These are phyloP conservation scores for Strobilomyces echinocephalus DNA, from an alignment of 768 basidiomycete species.

Conservation along the genomic window DNA sequence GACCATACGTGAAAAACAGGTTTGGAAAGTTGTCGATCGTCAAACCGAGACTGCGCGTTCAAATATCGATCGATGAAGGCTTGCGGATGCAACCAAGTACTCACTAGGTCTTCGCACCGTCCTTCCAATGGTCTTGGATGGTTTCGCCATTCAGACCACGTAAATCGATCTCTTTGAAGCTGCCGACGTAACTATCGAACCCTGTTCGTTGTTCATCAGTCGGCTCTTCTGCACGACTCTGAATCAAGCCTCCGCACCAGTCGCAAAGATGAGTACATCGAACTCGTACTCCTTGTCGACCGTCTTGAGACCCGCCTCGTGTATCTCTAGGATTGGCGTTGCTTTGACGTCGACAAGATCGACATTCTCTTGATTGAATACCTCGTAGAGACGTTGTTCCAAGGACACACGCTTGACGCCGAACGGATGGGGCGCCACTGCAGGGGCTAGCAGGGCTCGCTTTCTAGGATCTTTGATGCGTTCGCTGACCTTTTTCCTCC, in stretches of 20 bases:
- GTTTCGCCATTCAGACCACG: conserved; percentile 8
- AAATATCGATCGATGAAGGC: not conserved
- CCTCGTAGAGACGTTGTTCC: conserved; percentile 13
- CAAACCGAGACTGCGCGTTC: conserved; percentile 8
- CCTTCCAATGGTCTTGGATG: conserved; percentile 7
- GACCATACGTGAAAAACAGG: conserved; percentile 8
- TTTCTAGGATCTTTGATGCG: conserved; percentile 11
- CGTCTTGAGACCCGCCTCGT: conserved; percentile 7
- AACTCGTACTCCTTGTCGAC: conserved; percentile 3
- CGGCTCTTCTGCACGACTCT: not conserved
- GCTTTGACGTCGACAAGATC: conserved; percentile 11
- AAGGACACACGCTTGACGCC: conserved; percentile 1
- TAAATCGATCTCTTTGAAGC: conserved; percentile 7
- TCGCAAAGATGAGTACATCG: conserved; percentile 14
- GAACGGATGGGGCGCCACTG: conserved; percentile 8
- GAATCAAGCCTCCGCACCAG: conserved; percentile 4
- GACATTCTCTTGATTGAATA: conserved; percentile 15
- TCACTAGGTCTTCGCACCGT: conserved; percentile 14
- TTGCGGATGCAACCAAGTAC: not conserved
- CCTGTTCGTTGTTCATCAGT: conserved; percentile 1
- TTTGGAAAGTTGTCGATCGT: conserved; percentile 16
- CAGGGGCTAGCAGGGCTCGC: conserved; percentile 12
- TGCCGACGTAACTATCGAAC: conserved; percentile 7
- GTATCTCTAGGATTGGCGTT: conserved; percentile 10
- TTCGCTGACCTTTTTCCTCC: conserved; percentile 7